Percentiles rank a stretch among this genome's conserved stretches.
These are phyloP conservation scores for Trichoderma gamsii DNA, from an alignment of 495 filamentous ascomycete genomes.

Conservation along the genomic window DNA sequence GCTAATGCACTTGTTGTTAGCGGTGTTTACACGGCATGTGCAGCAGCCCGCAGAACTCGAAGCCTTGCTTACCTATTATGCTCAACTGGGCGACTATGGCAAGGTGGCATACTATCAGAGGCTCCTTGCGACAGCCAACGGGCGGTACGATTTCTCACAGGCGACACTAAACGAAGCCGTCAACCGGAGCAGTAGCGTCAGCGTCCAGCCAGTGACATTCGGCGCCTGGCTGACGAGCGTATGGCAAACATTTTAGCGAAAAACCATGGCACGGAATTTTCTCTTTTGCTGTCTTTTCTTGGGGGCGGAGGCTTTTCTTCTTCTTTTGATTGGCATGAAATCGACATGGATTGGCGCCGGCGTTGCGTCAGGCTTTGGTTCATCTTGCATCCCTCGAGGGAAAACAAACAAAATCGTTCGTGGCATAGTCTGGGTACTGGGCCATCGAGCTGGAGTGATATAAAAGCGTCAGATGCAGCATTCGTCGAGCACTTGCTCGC, in stretches of 20 bases:
- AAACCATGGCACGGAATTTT: conserved; percentile 12
- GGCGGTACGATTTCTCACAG: conserved; percentile 41
- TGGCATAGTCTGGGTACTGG: not conserved
- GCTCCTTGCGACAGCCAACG: conserved; percentile 45
- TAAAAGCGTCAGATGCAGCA: not conserved
- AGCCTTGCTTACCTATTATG: conserved; percentile 34
- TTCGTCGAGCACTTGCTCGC: conserved; percentile 2
- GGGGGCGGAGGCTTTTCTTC: not conserved
- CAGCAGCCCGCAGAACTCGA: conserved; percentile 38
- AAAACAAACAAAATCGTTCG: not conserved
- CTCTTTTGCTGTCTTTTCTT: not conserved
- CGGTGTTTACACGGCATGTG: conserved; percentile 33
- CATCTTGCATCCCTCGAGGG: conserved; percentile 13
- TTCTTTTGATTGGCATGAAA: not conserved
- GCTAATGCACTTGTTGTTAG: conserved; percentile 24
- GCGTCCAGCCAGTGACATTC: conserved; percentile 39
- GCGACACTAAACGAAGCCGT: conserved; percentile 39
- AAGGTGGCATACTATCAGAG: conserved; percentile 39
- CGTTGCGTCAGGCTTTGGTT: not conserved
- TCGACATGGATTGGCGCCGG: not conserved
- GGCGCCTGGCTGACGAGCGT: conserved; percentile 42
- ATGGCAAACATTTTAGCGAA: conserved; percentile 26
- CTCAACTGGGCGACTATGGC: conserved; percentile 30
- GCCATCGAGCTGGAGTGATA: conserved; percentile 4
- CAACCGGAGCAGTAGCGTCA: conserved; percentile 34